Evolutionary conservation across 495 filamentous ascomycete genomes (phyloP).

Genomic region (Hypoxylon trugodes): DNA sequence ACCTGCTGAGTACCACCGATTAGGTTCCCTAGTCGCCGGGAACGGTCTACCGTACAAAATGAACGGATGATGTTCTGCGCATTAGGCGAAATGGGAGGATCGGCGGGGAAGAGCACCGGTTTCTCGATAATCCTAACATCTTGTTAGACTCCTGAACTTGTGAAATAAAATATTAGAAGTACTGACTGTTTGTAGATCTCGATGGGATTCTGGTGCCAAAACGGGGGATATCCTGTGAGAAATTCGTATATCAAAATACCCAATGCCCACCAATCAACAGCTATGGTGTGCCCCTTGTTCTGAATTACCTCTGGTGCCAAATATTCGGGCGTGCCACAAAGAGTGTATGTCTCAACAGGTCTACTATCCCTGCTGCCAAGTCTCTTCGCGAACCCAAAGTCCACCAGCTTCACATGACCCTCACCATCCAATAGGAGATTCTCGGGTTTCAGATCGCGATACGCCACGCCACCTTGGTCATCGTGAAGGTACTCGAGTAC

Average conservation of each 20-base stretch:
- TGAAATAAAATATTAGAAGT: conserved; percentile 1
- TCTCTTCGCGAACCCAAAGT: conserved; percentile 96
- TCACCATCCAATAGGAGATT: conserved; percentile 92
- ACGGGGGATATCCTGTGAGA: conserved; percentile 92
- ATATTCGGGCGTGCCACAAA: conserved; percentile 97
- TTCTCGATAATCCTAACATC: conserved; percentile 73
- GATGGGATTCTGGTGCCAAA: conserved; percentile 96
- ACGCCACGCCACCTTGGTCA: conserved; percentile 81
- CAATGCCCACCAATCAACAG: conserved; percentile 99
- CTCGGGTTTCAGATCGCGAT: conserved; percentile 95
- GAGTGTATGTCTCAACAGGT: conserved; percentile 88
- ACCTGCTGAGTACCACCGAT: conserved; percentile 82
- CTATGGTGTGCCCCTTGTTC: conserved; percentile 91
- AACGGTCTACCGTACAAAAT: conserved; percentile 89
- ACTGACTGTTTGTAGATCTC: conserved; percentile 91
- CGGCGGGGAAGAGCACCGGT: conserved; percentile 71
- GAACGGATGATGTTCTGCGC: conserved; percentile 85
- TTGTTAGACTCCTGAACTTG: conserved; percentile 4
- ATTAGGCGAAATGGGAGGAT: conserved; percentile 70
- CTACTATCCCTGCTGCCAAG: conserved; percentile 60
- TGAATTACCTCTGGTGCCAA: conserved; percentile 96
- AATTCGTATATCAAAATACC: conserved; percentile 98
- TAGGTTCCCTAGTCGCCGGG: conserved; percentile 87
- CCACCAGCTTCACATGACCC: conserved; percentile 95
- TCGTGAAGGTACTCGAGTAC: conserved; percentile 95